Conservation (phyloP, 2,329 filamentous ascomycete species). For the Colletotrichum neosansevieriae region DNA sequence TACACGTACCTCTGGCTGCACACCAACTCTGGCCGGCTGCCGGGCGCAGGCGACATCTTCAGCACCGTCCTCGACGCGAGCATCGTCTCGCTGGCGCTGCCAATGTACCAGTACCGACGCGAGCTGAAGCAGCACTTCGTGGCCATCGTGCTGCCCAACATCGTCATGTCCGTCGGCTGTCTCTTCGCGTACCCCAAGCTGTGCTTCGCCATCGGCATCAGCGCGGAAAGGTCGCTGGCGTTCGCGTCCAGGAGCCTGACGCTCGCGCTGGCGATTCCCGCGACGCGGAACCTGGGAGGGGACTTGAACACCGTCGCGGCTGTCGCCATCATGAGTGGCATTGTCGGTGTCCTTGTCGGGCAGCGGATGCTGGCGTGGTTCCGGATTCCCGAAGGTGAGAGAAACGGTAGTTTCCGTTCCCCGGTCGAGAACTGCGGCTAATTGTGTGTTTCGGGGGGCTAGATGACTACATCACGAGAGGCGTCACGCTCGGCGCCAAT, state of each 20-base stretch:
- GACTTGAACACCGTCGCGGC: slow-evolving; percentile 68
- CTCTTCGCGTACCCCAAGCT: slow-evolving; percentile 69
- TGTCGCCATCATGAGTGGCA: slow-evolving; percentile 70
- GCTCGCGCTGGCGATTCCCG: slow-evolving; percentile 69
- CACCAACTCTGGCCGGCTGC: slow-evolving; percentile 46
- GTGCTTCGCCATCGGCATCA: slow-evolving; percentile 67
- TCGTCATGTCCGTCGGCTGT: slow-evolving; percentile 63
- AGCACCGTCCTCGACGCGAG: slow-evolving; percentile 66
- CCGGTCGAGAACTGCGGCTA: background rate
- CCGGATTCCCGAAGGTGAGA: slow-evolving; percentile 64
- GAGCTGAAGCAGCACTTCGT: slow-evolving; percentile 66
- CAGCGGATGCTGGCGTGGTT: slow-evolving; percentile 60
- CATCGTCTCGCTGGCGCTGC: slow-evolving; percentile 70
- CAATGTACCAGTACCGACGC: slow-evolving; percentile 71
- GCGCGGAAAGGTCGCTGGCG: slow-evolving; percentile 62
- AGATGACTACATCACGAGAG: slow-evolving; percentile 74
- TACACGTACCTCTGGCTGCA: slow-evolving; percentile 65
- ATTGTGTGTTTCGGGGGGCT: background rate
- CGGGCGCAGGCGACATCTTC: slow-evolving; percentile 70
- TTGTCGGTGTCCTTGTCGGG: slow-evolving; percentile 69
- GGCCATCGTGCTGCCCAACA: slow-evolving; percentile 65
- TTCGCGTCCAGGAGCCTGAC: slow-evolving; percentile 70
- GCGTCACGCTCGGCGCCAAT: slow-evolving; percentile 71
- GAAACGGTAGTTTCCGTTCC: too few relatives aligned
- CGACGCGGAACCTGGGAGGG: slow-evolving; percentile 67